Evolutionary conservation across 2,329 filamentous ascomycete species (phyloP), one percentile per base, ranked within the genome.

Genomic region (Phialophora expanda): DNA sequence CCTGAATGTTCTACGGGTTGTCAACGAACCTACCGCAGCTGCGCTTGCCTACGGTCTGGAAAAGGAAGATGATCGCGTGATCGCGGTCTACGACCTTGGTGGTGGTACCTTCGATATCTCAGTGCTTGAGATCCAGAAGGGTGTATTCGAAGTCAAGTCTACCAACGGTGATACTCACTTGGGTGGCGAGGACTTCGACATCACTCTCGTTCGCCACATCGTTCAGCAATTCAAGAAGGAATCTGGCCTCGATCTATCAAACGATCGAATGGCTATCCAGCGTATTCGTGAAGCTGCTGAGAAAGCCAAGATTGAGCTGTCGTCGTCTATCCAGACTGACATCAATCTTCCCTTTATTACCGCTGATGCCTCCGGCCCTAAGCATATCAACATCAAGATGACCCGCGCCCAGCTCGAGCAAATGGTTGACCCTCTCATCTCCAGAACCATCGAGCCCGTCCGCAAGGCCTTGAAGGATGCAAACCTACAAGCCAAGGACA

Each of bases 81-180:
- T 97, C 76, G 93, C 93, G 74, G 93, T 98, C 79, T 98, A 96
- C 85, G 93, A 98, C 90, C 87, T 98, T 75, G 93, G 93, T 84
- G 93, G 93, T 87, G 93, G 93, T 88, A 98, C 93, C 74, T 98
- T 98, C 83, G 94, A 98, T 92, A 96, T 98, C 82, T 97, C 93
- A 70, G 89, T 97, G 69, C 90, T 98, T 17, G 93, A 97, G 83
- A 97, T 98, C 78, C 93, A 97, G 84, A 93, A 93, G 81, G 94
- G 94, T 80, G 93, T 98, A 64, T 98, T 98, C 80, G 94, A 97
- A 85, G 94, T 98, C 81, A 97, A 97, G 88, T 96, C 94, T 20
- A 98, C 94, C 84, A 97, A 97, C 81, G 94, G 94, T 89, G 94
- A 98, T 80, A 98, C 94, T 72, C 94, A 98, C 82, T 88, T 98